Base-by-base conservation (phyloP, 1,284 basidiomycete genomes). In the Athelia sp. region DNA sequence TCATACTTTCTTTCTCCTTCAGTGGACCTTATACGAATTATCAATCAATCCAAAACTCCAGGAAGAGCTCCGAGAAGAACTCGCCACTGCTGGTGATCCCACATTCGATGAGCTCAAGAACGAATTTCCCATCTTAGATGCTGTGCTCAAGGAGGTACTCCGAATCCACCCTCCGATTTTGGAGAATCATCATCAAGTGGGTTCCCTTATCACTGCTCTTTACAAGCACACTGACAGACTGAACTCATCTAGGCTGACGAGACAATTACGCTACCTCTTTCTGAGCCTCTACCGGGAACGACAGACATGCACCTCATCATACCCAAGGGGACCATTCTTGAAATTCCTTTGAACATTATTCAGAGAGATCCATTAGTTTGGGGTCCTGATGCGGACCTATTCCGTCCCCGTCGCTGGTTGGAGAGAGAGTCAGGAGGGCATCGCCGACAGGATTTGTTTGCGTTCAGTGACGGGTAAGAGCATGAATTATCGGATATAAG, bases 1-100 rank as follows among this genome's bases (percentile, higher is more conserved):
- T 43, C 43, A 42, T 38, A 23, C 14, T 45, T 47, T 29, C 26
- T 40, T 40, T n/a, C 19, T 17, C 15, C 6, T 17, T 3, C 47
- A 81, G 79, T 82, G 81, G 81, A 61, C 75, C 40, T 62, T 83
- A 11, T 80, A 80, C 48, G 81, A 82, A 55, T 68, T 83, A 43
- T 70, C 79, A 22, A 62, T 59, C n/a, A 60, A 78, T 54, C 65
- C 67, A 0, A 55, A 66, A 40, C 58, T 76, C 40, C 82, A 83
- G 58, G 58, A 62, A 17, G 61, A 70, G 35, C 67, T 83, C 24
- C 73, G 81, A 4, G 67, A 74, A 46, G 81, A 84, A 57, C 61
- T 81, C 11, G 64, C 61, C 2, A 58, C 47, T 19, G 59, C 67
- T 14, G 62, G 60, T 17, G 71, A 81, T 48, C 70, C 76, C 11